These are phyloP conservation scores for Heliamphora exappendiculata DNA, from an alignment of 148 eudicot genomes.

Conservation along the genomic window DNA sequence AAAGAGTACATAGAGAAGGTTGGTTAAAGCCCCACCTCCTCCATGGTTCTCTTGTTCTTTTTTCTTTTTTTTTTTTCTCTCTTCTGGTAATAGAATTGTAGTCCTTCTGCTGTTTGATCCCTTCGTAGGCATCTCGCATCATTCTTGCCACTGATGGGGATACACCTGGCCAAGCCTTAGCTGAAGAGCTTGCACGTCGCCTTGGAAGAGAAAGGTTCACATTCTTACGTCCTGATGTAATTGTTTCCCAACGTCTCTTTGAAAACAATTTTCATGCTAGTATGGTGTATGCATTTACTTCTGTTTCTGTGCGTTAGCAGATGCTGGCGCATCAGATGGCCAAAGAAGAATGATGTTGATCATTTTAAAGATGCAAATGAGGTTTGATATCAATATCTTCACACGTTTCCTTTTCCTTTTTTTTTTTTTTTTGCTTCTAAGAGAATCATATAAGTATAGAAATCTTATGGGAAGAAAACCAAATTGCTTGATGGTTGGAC, in stretches of 20 bases:
- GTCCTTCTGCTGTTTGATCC: conserved; percentile 1
- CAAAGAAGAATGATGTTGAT: conserved; percentile 54
- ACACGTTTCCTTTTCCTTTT: not conserved
- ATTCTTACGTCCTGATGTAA: not conserved
- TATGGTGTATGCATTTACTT: not conserved
- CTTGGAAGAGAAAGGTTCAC: conserved; percentile 83
- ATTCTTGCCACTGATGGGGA: conserved; percentile 93
- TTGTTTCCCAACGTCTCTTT: not conserved
- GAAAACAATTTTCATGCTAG: not conserved
- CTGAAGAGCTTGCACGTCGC: conserved; percentile 97
- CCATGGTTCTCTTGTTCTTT: not conserved
- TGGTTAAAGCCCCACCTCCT: not conserved
- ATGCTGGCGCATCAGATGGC: conserved; percentile 98
- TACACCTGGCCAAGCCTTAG: conserved; percentile 91
- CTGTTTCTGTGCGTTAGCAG: conserved; percentile 28
- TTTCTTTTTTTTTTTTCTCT: not conserved
- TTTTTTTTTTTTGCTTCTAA: not conserved
- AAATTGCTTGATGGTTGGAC: not conserved
- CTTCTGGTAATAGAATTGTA: not conserved
- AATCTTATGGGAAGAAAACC: not conserved
- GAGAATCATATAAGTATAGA: not conserved
- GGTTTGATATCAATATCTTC: conserved; percentile 30
- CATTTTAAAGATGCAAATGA: conserved; percentile 90
- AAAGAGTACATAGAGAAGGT: conserved; percentile 78
- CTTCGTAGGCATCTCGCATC: conserved; percentile 76